Evolutionary conservation across 352 stramenopile species (phyloP).

Genomic region (Globisporangium viniferum): DNA sequence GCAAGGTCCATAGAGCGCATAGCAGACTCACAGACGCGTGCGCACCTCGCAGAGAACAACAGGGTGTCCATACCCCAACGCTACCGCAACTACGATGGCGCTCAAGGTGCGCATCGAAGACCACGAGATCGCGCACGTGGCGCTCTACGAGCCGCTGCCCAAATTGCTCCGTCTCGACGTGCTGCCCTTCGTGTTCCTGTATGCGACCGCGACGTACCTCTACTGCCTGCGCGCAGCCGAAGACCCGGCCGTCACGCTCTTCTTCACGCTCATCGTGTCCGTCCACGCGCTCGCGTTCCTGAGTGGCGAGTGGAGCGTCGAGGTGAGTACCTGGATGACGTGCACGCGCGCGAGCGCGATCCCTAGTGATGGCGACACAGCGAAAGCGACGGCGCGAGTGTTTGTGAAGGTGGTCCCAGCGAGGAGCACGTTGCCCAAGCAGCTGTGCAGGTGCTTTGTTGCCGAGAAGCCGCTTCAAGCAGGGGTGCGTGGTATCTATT

Average conservation of each 20-base stretch:
- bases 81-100: background rate
- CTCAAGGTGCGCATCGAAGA: constrained; percentile 44
- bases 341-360: constrained; percentile 21
- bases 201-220: constrained; percentile 35
- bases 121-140: constrained; percentile 44
- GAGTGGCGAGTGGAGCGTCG: constrained; percentile 52
- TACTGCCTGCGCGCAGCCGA: constrained; percentile 20
- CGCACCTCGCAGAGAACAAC: no score
- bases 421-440: constrained; percentile 43
- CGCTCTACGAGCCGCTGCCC: constrained; percentile 66
- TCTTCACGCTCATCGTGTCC: constrained; percentile 42
- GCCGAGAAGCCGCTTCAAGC: constrained; percentile 19
- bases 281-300: constrained; percentile 56
- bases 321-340: constrained; percentile 33
- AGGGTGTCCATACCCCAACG: no score
- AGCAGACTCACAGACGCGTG: no score
- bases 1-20: no score
- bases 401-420: constrained; percentile 58
- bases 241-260: constrained; percentile 43
- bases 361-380: background rate
- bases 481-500: constrained; percentile 8
- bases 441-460: constrained; percentile 46
- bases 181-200: constrained; percentile 42
- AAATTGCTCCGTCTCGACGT: constrained; percentile 46
- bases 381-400: constrained; percentile 11